Evolutionary conservation across 1,284 basidiomycete genomes (phyloP), one percentile per base, ranked within the genome.

Genomic region (Peniophora sp.): DNA sequence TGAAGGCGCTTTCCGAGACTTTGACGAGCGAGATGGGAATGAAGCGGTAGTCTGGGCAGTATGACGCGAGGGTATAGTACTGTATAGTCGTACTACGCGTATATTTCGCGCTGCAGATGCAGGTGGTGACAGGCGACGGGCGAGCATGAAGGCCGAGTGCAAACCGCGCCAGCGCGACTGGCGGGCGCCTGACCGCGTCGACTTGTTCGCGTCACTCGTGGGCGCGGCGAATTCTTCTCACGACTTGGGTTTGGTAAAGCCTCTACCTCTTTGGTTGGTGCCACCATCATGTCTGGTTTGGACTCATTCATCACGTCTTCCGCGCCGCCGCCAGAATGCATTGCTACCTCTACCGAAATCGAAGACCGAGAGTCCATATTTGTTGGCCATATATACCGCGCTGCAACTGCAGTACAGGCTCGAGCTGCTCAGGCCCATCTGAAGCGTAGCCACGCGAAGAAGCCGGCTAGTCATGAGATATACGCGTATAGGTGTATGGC

Each of bases 401-500:
- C 77, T 10, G 61, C 65, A 2, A 74, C 74, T 18, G 67, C 71
- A 12, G 67, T 70, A 5, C 73, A 78, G 48, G 83, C 78, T 3
- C 69, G 66, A 41, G 62, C 64, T 22, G 69, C 70, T 17, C 62
- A 77, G 17, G 66, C 71, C 37, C 72, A 85, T 58, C 64, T 81
- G 35, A 75, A 73, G 52, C 62, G 76, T 52, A 73, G 81, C 48
- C 81, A 85, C 58, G 72, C 68, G 6, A 55, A 68, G 20, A 77
- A 73, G 45, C 75, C 73, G 20, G 79, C 85, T n/a, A 69, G 79
- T 35, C 79, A 92, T 62, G 78, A 88, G 64, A 82, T 89, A 50
- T 66, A 76, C 47, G 85, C 83, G 12, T 85, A 85, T 83, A 72
- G 91, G 52, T 83, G 82, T 59, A 87, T 92, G 79, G 72, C 74